Evolutionary conservation across 1,139 yeast species (phyloP).

Genomic region (Pichia kudriavzevii): DNA sequence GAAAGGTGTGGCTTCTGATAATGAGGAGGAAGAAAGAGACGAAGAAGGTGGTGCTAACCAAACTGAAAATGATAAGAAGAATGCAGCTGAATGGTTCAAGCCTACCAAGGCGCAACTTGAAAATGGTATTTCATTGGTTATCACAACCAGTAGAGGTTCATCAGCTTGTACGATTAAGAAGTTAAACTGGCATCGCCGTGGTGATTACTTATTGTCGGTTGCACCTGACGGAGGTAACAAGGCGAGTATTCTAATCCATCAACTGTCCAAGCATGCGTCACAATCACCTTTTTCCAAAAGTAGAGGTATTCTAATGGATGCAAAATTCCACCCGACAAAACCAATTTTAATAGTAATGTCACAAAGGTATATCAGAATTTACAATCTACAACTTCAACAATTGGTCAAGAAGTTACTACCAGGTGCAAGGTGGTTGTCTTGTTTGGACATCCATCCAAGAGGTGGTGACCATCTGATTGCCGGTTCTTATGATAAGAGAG

Average conservation of each 20-base stretch:
- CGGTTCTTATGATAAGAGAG: conserved; percentile 89
- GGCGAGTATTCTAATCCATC: conserved; percentile 87
- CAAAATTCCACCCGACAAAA: conserved; percentile 92
- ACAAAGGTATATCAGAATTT: conserved; percentile 83
- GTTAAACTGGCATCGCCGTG: conserved; percentile 93
- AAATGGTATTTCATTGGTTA: conserved; percentile 69
- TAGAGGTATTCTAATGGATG: conserved; percentile 92
- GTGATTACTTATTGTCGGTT: conserved; percentile 92
- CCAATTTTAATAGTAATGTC: conserved; percentile 93
- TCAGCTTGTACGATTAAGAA: conserved; percentile 68
- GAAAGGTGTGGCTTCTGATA: conserved; percentile 36
- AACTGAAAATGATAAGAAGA: conserved; percentile 7
- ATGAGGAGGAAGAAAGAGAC: conserved; percentile 3
- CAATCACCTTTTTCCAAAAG: conserved; percentile 94
- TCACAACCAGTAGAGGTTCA: conserved; percentile 56
- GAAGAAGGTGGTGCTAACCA: conserved; percentile 7
- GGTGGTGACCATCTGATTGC: conserved; percentile 87
- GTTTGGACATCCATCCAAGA: conserved; percentile 89
- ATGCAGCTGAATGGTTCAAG: conserved; percentile 59
- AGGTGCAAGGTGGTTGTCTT: conserved; percentile 91
- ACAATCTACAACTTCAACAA: conserved; percentile 82
- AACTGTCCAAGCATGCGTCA: conserved; percentile 88
- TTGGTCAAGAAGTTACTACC: conserved; percentile 80
- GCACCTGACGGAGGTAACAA: conserved; percentile 79
- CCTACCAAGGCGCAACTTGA: conserved; percentile 58